phyloP scores from a whole-genome alignment of 495 filamentous ascomycete species.

The Evernia prunastri region DNA sequence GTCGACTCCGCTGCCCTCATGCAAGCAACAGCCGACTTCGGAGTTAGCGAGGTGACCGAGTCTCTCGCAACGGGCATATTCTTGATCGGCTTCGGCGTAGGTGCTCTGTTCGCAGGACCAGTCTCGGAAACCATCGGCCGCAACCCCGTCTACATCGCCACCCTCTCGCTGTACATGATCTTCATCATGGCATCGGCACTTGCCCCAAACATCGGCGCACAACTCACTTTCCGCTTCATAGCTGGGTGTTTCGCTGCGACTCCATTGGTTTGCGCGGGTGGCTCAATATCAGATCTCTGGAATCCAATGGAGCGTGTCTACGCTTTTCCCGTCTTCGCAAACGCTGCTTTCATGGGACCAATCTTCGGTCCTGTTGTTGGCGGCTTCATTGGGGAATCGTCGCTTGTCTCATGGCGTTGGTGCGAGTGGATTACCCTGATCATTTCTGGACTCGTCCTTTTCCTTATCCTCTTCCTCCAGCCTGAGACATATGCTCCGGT shows the following conservation, averaged over 20 bases:
- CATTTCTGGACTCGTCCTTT: constrained; percentile 37
- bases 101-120: constrained; percentile 45
- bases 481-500: constrained; percentile 49
- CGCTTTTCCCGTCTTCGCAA: constrained; percentile 45
- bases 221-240: constrained; percentile 47
- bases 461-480: constrained; percentile 40
- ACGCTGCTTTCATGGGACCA: constrained; percentile 40
- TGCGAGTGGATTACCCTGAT: constrained; percentile 48
- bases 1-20: constrained; percentile 43
- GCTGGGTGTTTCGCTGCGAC: constrained; percentile 47
- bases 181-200: constrained; percentile 47
- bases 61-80: constrained; percentile 52
- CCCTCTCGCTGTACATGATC: constrained; percentile 45
- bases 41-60: constrained; percentile 47
- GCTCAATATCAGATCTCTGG: constrained; percentile 48
- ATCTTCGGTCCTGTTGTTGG: constrained; percentile 44
- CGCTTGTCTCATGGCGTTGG: constrained; percentile 45
- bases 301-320: constrained; percentile 43
- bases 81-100: constrained; percentile 57
- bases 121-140: constrained; percentile 54
- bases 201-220: constrained; percentile 46
- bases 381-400: constrained; percentile 40
- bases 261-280: constrained; percentile 48
- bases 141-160: constrained; percentile 52
- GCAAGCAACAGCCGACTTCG: constrained; percentile 42